Percentiles rank a stretch among this genome's conserved stretches.
Conservation (phyloP, 2,329 filamentous ascomycete genomes). For the Clarireedia paspali region DNA sequence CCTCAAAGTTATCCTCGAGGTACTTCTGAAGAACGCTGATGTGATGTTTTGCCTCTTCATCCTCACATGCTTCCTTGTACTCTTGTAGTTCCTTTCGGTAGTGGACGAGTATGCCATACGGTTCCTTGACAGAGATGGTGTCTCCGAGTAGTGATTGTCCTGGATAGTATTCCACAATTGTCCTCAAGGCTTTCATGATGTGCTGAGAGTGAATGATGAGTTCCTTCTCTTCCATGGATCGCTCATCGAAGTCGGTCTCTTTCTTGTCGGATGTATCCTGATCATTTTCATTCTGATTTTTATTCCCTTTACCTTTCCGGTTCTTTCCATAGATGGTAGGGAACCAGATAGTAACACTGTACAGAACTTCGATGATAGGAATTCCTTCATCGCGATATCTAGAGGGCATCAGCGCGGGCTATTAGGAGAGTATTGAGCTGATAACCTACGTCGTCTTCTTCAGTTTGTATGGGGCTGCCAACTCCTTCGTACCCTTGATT, state of each 20-base stretch:
- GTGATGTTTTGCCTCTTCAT: constrained; percentile 17
- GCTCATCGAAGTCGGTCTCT: constrained; percentile 17
- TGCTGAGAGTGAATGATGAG: constrained; percentile 19
- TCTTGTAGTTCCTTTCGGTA: constrained; percentile 19
- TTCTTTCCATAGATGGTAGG: constrained; percentile 17
- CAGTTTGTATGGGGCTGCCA: constrained; percentile 18
- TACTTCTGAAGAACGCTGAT: constrained; percentile 17
- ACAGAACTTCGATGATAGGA: constrained; percentile 18
- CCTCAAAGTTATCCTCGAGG: constrained; percentile 17
- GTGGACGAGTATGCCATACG: constrained; percentile 33
- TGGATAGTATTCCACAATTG: constrained; percentile 20
- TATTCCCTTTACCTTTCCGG: constrained; percentile 11
- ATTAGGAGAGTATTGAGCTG: background rate
- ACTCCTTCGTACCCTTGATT: constrained; percentile 18
- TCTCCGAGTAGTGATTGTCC: constrained; percentile 17
- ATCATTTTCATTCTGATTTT: constrained; percentile 9
- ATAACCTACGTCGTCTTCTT: constrained; percentile 15
- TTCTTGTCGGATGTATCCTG: background rate
- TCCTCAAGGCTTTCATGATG: constrained; percentile 20
- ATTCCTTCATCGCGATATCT: constrained; percentile 16
- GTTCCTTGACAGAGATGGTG: constrained; percentile 25
- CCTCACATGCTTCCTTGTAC: constrained; percentile 16
- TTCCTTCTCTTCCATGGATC: constrained; percentile 21
- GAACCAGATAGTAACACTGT: constrained; percentile 20
- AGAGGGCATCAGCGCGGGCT: background rate